A percentile compares a stretch with the other conserved stretches of the same genome.
Evolutionary conservation across 116 monocot species (phyloP).

Genomic region (Trichopus zeylanicus): DNA sequence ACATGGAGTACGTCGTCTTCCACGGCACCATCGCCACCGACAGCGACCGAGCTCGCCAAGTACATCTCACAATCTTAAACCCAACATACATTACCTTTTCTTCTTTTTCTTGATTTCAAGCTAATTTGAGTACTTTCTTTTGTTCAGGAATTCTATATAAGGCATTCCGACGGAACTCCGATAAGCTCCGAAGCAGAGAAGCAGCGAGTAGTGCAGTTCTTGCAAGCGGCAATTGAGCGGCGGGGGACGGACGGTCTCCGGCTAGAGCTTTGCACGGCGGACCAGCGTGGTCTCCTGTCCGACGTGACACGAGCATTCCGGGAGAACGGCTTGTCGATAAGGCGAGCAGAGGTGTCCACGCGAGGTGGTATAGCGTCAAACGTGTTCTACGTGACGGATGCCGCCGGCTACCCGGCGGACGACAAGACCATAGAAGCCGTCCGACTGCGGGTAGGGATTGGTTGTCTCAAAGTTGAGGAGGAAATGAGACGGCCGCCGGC

Average conservation of each 20-base stretch:
- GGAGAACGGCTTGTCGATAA: constrained; percentile 42
- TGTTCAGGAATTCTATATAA: constrained; percentile 47
- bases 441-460: constrained; percentile 24
- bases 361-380: constrained; percentile 22
- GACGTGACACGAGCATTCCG: constrained; percentile 47
- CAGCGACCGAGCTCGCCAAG: constrained; percentile 13
- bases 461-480: constrained; percentile 15
- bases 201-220: constrained; percentile 33
- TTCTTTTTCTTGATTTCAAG: background rate
- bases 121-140: background rate
- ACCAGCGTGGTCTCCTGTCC: constrained; percentile 30
- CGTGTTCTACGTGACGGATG: constrained; percentile 47
- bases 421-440: constrained; percentile 20
- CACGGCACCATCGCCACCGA: constrained; percentile 26
- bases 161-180: constrained; percentile 31
- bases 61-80: too few species aligned
- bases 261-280: constrained; percentile 32
- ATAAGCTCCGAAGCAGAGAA: constrained; percentile 46
- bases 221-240: constrained; percentile 43
- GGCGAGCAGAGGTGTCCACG: constrained; percentile 34
- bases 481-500: background rate
- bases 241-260: constrained; percentile 49
- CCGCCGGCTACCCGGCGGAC: constrained; percentile 25
- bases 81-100: too few species aligned
- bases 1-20: constrained; percentile 35